These are phyloP conservation scores for Tetrapisispora fleetii DNA, from an alignment of 805 yeast genomes.

Conservation along the genomic window DNA sequence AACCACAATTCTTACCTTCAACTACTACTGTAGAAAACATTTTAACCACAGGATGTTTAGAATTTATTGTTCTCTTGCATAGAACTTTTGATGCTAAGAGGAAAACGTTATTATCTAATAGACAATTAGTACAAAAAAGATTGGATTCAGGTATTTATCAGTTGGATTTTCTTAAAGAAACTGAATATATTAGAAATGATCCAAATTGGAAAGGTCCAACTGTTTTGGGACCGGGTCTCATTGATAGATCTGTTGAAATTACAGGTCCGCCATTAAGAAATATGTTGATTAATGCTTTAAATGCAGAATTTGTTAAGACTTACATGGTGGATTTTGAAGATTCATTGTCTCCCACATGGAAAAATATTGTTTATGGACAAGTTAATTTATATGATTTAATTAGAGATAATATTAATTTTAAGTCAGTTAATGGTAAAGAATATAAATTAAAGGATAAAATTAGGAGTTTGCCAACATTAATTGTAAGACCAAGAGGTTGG, in stretches of 20 bases:
- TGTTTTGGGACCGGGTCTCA: constrained; percentile 61
- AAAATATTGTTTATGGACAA: constrained; percentile 70
- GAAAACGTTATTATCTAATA: constrained; percentile 46
- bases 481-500: constrained; percentile 86
- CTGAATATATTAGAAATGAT: constrained; percentile 59
- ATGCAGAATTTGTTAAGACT: constrained; percentile 62
- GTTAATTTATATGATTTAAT: constrained; percentile 69
- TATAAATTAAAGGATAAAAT: constrained; percentile 41
- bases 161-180: constrained; percentile 56
- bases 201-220: constrained; percentile 60
- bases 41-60: constrained; percentile 40
- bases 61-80: constrained; percentile 62
- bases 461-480: constrained; percentile 50
- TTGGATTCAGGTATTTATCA: constrained; percentile 50
- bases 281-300: constrained; percentile 75
- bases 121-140: constrained; percentile 49
- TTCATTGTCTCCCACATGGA: constrained; percentile 79
- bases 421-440: constrained; percentile 32
- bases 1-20: constrained; percentile 28
- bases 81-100: constrained; percentile 60
- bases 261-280: constrained; percentile 82
- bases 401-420: constrained; percentile 53
- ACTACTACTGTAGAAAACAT: constrained; percentile 33
- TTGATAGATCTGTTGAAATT: constrained; percentile 69
- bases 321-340: constrained; percentile 85